Percentiles rank a stretch among this genome's conserved stretches.
Evolutionary conservation across 192 early-diverging fungal species (phyloP).

Genomic region (Coemansia sp.): DNA sequence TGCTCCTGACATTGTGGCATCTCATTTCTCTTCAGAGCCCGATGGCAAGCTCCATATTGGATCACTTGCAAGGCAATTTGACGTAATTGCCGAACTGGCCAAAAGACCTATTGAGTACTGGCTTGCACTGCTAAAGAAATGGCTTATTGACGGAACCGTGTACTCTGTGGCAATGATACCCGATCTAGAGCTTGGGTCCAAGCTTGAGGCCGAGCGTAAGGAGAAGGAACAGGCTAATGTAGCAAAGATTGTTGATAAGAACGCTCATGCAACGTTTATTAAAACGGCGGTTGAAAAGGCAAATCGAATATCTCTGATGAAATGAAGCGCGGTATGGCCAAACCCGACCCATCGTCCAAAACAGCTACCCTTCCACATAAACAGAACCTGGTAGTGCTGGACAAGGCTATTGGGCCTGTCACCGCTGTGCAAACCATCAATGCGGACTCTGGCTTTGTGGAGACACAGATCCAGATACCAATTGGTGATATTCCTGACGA

Average conservation of each 20-base stretch:
- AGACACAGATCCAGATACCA: slow-evolving; percentile 61
- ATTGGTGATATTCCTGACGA: slow-evolving; percentile 54
- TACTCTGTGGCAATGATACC: slow-evolving; percentile 36
- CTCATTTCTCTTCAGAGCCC: slow-evolving; percentile 34
- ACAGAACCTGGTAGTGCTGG: slow-evolving; percentile 2
- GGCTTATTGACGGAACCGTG: slow-evolving; percentile 26
- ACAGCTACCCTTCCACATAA: slow-evolving; percentile 17
- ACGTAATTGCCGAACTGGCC: slow-evolving; percentile 24
- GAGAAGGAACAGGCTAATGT: slow-evolving; percentile 23
- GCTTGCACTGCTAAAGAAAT: slow-evolving; percentile 42
- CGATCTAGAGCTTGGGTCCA: slow-evolving; percentile 11
- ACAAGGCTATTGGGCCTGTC: slow-evolving; percentile 48
- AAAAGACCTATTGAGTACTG: slow-evolving; percentile 27
- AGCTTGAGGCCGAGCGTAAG: slow-evolving; percentile 30
- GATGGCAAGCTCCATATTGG: slow-evolving; percentile 17
- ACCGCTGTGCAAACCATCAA: slow-evolving; percentile 59
- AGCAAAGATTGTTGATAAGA: slow-evolving; percentile 16
- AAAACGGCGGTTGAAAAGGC: slow-evolving; percentile 38
- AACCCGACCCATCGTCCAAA: slow-evolving; percentile 25
- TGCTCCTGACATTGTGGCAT: slow-evolving; percentile 31
- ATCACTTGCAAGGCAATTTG: slow-evolving; percentile 26
- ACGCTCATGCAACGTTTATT: slow-evolving; percentile 52
- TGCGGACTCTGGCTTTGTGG: slow-evolving; percentile 68
- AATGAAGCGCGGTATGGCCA: slow-evolving; percentile 59
- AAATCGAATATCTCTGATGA: slow-evolving; percentile 53